Percentiles rank a stretch among this genome's conserved stretches.
Conservation (phyloP, 768 basidiomycete genomes). For the Hericium erinaceus region DNA sequence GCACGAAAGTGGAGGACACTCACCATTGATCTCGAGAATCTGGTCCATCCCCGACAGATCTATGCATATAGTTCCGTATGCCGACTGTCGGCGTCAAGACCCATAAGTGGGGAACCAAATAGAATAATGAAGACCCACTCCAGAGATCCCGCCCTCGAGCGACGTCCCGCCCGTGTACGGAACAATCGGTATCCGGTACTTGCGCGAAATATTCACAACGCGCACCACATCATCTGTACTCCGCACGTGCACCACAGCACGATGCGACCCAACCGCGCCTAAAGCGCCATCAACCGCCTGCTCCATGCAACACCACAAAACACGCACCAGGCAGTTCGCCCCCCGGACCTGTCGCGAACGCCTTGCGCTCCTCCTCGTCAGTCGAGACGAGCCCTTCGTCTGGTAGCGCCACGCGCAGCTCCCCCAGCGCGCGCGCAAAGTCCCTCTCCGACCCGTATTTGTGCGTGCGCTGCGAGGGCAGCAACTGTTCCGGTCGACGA, state of each 20-base stretch:
- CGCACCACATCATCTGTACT: slow-evolving; percentile 78
- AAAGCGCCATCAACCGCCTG: not conserved
- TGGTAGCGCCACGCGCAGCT: not conserved
- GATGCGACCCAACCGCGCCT: slow-evolving; percentile 5
- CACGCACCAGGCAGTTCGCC: not conserved
- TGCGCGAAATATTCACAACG: slow-evolving; percentile 66
- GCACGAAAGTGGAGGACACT: not conserved
- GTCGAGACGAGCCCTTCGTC: not conserved
- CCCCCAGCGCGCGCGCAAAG: not conserved
- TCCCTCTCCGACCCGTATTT: not conserved
- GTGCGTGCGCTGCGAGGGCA: not conserved
- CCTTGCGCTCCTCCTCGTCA: not conserved
- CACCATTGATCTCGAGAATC: slow-evolving; percentile 48
- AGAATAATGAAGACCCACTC: slow-evolving; percentile 30
- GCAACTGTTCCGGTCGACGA: too few relatives aligned
- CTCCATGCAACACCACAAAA: not conserved
- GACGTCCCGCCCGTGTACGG: slow-evolving; percentile 82
- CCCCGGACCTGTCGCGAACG: not conserved
- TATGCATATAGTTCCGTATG: slow-evolving; percentile 50
- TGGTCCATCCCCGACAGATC: slow-evolving; percentile 60
- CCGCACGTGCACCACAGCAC: slow-evolving; percentile 43
- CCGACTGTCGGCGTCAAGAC: slow-evolving; percentile 15
- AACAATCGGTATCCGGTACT: slow-evolving; percentile 66
- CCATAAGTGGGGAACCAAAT: too few relatives aligned
- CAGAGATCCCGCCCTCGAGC: slow-evolving; percentile 79